Evolutionary conservation across 345 rosid genomes (phyloP), one percentile per base, ranked within the genome.

Genomic region (Adansonia digitata): DNA sequence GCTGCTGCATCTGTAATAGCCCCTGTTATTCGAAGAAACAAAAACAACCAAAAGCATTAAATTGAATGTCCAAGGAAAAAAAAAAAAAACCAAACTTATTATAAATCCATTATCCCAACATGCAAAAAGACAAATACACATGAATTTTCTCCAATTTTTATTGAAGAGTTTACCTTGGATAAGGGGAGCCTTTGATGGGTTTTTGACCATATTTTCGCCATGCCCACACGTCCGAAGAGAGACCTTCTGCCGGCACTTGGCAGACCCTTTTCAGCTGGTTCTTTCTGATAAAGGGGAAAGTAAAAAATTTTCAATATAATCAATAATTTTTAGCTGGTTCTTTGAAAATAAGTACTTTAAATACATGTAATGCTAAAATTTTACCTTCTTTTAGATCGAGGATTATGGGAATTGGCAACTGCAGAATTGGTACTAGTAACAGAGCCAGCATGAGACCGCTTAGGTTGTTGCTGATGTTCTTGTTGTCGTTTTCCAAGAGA

Each of bases 151-250:
- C 2, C 17, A 49, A 29, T 46, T 48, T 26, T 26, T 8, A 13
- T 5, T 27, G 17, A 15, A 5, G 10, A 37, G 31, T 55, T 40
- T 73, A 89, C 99, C 97, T 93, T 42, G 99, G 97, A 84, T 90
- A 93, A 27, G 99, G 98, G 22, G 99, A 95, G 48, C 99, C 98
- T 81, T 95, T 95, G 82, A 95, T 95, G 83, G 99, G 99, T 83
- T 95, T 95, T 61, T 95, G 99, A 56, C 98, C 99, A 77, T 95
- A 95, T 85, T 95, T 95, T 39, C 99, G 86, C 98, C 98, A 95
- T 45, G 99, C 97, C 99, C 99, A 95, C 62, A 91, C 89, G 75
- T 93, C 98, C 22, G 94, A 87, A 83, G 94, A 87, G 24, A 95
- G 84, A 74, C 87, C 86, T 59, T 91, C 99, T 26, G 94, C 97